Evolutionary conservation across 805 yeast species (phyloP), one percentile per base, ranked within the genome.

Genomic region (Kazachstania africana): DNA sequence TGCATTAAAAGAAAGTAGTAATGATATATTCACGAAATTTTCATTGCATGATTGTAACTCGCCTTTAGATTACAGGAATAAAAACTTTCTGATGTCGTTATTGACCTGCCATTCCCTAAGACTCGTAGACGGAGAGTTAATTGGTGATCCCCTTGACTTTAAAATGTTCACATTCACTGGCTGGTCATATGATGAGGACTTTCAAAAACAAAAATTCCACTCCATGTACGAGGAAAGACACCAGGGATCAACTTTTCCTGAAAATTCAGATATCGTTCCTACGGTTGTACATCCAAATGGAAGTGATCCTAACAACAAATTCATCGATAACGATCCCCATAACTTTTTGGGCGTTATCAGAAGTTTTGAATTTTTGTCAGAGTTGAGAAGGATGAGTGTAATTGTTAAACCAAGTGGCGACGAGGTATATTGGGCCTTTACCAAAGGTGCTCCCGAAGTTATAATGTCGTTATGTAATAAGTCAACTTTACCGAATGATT

Each of bases 381-480:
- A 75, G 21, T 58, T 91, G 38, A 73, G 98, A 53, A 66, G 98
- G 47, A 88, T 88, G 95, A 76, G 91, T 31, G 95, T 85, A 0
- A 53, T 88, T 31, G 75, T 76, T 12, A 69, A 70, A 36, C 61
- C 65, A 2, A 58, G 55, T 24, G 45, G 53, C 19, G 63, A 61
- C 14, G 54, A 60, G 14, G 51, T 57, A 13, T 62, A 64, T 38
- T 57, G 60, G 37, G 71, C 75, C 0, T 78, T 72, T 50, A 84
- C 91, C 9, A 91, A 91, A 50, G 99, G 99, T 29, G 98, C 99
- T 0, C 99, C 99, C 0, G 99, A 91, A 51, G 82, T 87, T 8
- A 81, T 91, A 67, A 63, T 69, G 19, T 77, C 73, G 12, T 72
- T 91, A 19, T 91, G 98, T 57, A 59, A 62, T 12, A 72, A 78